Evolutionary conservation across 2,329 filamentous ascomycete species (phyloP).

Genomic region (Talaromyces amestolkiae): DNA sequence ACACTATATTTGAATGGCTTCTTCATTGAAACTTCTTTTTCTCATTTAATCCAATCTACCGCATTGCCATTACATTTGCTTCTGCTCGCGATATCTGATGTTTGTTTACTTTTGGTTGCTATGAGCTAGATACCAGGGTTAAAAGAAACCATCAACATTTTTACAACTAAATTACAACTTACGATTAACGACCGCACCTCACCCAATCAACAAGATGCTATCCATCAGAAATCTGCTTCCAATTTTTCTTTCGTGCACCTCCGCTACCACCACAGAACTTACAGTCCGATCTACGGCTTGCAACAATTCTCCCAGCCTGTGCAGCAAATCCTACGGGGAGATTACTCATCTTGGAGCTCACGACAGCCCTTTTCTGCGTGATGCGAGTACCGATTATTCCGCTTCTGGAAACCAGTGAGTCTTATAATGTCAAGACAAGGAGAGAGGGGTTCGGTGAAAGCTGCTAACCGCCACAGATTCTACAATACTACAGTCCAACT

Average conservation of each 20-base stretch:
- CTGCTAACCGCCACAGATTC: constrained; percentile 32
- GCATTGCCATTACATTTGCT: not conserved
- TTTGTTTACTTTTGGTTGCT: constrained; percentile 12
- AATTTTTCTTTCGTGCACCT: constrained; percentile 29
- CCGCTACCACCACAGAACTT: constrained; percentile 27
- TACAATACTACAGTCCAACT: constrained; percentile 70
- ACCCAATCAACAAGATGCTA: constrained; percentile 28
- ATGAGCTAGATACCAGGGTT: not conserved
- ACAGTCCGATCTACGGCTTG: constrained; percentile 54
- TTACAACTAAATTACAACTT: not conserved
- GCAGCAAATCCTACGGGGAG: constrained; percentile 67
- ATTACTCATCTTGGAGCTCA: constrained; percentile 77
- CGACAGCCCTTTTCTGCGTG: constrained; percentile 69
- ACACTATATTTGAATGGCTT: not conserved
- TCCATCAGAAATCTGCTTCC: constrained; percentile 28
- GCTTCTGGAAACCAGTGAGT: constrained; percentile 67
- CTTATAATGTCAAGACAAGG: not conserved
- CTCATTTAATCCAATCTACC: not conserved
- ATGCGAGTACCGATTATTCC: constrained; percentile 60
- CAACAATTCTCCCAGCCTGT: constrained; percentile 78
- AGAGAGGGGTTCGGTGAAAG: not conserved
- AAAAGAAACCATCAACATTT: not conserved
- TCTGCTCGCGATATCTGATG: not conserved
- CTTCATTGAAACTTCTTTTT: not conserved
- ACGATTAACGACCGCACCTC: not conserved